phyloP scores from a whole-genome alignment of 257 asterid species.

The Euphrasia confusa region DNA sequence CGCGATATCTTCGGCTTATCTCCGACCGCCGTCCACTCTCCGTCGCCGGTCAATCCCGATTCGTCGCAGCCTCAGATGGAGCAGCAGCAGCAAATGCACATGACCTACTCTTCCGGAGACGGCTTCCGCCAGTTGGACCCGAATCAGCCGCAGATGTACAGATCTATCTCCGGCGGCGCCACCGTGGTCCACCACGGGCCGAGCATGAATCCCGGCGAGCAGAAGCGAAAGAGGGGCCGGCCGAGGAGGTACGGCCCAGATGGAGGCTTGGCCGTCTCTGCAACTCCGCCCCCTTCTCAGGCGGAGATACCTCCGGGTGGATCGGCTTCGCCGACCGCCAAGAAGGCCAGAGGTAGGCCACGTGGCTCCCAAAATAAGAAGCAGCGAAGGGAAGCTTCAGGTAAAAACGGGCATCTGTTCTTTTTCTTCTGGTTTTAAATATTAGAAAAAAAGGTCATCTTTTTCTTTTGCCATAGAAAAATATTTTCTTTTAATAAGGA shows the following conservation, averaged over 20 bases:
- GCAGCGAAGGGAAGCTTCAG: conserved; percentile 30
- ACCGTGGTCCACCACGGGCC: not conserved
- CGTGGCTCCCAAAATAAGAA: conserved; percentile 46
- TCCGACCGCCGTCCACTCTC: conserved; percentile 10
- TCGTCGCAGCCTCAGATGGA: conserved; percentile 28
- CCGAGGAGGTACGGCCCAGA: conserved; percentile 48
- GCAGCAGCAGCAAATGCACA: conserved; percentile 27
- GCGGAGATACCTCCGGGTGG: conserved; percentile 27
- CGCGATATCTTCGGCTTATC: conserved; percentile 27
- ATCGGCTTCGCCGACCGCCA: conserved; percentile 30
- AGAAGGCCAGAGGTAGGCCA: conserved; percentile 55
- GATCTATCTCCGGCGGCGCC: conserved; percentile 16
- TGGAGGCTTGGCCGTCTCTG: conserved; percentile 29
- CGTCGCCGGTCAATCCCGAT: conserved; percentile 23
- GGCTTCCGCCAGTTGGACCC: conserved; percentile 25
- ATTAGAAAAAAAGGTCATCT: not conserved
- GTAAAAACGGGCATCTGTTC: conserved; percentile 22
- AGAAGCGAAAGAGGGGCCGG: conserved; percentile 49
- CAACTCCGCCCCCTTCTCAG: conserved; percentile 18
- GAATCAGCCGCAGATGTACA: conserved; percentile 29
- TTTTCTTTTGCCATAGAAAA: conserved; percentile 20
- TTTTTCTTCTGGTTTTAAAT: no score
- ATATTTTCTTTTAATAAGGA: conserved; percentile 14
- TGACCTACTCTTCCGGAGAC: conserved; percentile 26
- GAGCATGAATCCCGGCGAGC: conserved; percentile 25